Evolutionary conservation across 1,284 basidiomycete genomes (phyloP).

Genomic region (Naganishia albida): DNA sequence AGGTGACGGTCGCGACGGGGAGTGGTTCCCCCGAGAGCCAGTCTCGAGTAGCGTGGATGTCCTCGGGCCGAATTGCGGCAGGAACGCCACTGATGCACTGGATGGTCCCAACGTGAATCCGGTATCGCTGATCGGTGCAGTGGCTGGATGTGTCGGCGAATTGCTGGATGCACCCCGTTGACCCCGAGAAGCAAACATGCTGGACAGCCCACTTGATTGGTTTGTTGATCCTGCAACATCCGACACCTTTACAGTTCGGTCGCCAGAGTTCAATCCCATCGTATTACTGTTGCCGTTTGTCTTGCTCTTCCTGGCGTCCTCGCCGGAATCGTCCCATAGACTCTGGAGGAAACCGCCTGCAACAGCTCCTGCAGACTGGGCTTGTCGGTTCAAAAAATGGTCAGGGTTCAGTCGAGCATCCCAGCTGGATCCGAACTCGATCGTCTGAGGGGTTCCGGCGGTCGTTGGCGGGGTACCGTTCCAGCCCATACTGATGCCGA

Average conservation of each 20-base stretch:
- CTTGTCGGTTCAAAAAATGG: slow-evolving; percentile 35
- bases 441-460: slow-evolving; percentile 17
- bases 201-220: slow-evolving; percentile 26
- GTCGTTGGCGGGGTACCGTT: slow-evolving; percentile 39
- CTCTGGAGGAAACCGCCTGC: slow-evolving; percentile 50
- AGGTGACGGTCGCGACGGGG: slow-evolving; percentile 31
- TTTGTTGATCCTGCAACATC: slow-evolving; percentile 1
- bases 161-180: slow-evolving; percentile 9
- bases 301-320: slow-evolving; percentile 43
- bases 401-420: slow-evolving; percentile 33
- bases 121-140: slow-evolving; percentile 27
- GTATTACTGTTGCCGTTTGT: neutral
- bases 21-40: slow-evolving; percentile 34
- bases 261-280: slow-evolving; percentile 11
- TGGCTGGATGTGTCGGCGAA: slow-evolving; percentile 6
- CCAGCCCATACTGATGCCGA: slow-evolving; percentile 38
- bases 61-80: slow-evolving; percentile 29
- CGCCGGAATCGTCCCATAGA: slow-evolving; percentile 50
- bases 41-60: slow-evolving; percentile 26
- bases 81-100: slow-evolving; percentile 41
- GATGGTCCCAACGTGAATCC: slow-evolving; percentile 30
- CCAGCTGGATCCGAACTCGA: slow-evolving; percentile 27
- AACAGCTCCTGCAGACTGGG: slow-evolving; percentile 51
- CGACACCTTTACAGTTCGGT: neutral
- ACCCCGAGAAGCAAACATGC: slow-evolving; percentile 32